These are phyloP conservation scores for Ogataea trehalophila DNA, from an alignment of 805 yeast species.

Conservation along the genomic window DNA sequence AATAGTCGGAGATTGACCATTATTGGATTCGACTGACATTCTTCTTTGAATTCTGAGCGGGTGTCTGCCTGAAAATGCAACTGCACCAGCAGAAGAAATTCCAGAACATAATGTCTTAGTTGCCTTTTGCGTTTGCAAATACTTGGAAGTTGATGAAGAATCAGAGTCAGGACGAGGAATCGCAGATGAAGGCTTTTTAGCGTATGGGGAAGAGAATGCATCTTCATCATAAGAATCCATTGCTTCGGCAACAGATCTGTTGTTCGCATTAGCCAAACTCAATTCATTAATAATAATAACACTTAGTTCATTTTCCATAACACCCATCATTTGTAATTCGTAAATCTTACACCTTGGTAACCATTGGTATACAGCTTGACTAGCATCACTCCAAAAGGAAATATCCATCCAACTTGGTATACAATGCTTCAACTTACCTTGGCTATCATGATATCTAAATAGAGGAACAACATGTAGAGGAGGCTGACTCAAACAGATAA, in stretches of 20 bases:
- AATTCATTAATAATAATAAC: conserved; percentile 63
- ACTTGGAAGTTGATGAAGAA: neutral
- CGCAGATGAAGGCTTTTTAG: neutral
- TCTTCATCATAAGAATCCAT: conserved; percentile 66
- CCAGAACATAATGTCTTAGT: neutral
- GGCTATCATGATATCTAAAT: conserved; percentile 60
- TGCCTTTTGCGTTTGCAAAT: neutral
- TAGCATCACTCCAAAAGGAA: conserved; percentile 74
- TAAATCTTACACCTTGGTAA: conserved; percentile 92
- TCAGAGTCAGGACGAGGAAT: neutral
- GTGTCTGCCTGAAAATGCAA: neutral
- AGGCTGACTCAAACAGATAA: conserved; percentile 82
- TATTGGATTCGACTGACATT: neutral
- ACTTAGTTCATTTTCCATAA: conserved; percentile 84
- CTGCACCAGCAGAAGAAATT: neutral
- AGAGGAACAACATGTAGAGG: conserved; percentile 92
- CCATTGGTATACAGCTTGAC: conserved; percentile 57
- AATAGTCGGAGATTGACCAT: neutral
- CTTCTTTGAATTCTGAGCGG: neutral
- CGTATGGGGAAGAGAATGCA: conserved; percentile 35
- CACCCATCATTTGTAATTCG: conserved; percentile 97
- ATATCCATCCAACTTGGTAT: conserved; percentile 96
- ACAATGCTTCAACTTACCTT: conserved; percentile 55
- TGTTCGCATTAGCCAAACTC: conserved; percentile 26
- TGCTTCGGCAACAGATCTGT: conserved; percentile 45